phyloP scores from a whole-genome alignment of 805 yeast species.

The Candida anglica region DNA sequence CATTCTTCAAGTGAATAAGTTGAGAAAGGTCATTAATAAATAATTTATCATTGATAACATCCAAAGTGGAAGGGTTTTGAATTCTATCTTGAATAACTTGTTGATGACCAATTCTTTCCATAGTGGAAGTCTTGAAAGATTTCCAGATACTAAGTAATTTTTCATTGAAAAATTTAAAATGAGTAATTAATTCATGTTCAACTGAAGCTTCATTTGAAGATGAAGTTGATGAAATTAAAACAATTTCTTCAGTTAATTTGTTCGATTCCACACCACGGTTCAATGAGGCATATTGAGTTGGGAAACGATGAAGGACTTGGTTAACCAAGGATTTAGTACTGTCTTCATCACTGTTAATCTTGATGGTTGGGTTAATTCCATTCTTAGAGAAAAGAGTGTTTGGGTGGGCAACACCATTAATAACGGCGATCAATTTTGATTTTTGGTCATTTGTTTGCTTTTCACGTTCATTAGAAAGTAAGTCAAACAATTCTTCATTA shows the following conservation, averaged over 20 bases:
- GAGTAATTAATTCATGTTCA: slow-evolving; percentile 8
- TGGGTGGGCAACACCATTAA: slow-evolving; percentile 41
- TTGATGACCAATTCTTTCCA: slow-evolving; percentile 5
- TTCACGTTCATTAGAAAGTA: slow-evolving; percentile 19
- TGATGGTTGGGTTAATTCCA: slow-evolving; percentile 15
- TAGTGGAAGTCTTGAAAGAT: slow-evolving; percentile 17
- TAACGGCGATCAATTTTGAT: slow-evolving; percentile 32
- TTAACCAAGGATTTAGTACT: slow-evolving; percentile 3
- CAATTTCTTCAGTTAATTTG: slow-evolving; percentile 23
- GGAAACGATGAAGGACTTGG: slow-evolving; percentile 14
- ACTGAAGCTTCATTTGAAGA: slow-evolving; percentile 1
- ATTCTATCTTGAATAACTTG: slow-evolving; percentile 6
- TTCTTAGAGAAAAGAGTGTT: neutral
- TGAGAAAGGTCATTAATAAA: slow-evolving; percentile 49
- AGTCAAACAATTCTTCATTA: slow-evolving; percentile 17
- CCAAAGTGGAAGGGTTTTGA: slow-evolving; percentile 20
- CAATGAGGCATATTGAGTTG: slow-evolving; percentile 11
- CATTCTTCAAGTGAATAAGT: slow-evolving; percentile 35
- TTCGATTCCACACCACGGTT: slow-evolving; percentile 7
- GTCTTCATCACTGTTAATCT: slow-evolving; percentile 8
- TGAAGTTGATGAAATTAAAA: slow-evolving; percentile 9
- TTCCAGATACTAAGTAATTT: slow-evolving; percentile 35
- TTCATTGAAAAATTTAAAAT: slow-evolving; percentile 24
- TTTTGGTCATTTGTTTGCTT: slow-evolving; percentile 6
- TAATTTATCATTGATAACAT: slow-evolving; percentile 40